Conservation (phyloP, 1,284 basidiomycete species). For the Cerioporus squamosus region DNA sequence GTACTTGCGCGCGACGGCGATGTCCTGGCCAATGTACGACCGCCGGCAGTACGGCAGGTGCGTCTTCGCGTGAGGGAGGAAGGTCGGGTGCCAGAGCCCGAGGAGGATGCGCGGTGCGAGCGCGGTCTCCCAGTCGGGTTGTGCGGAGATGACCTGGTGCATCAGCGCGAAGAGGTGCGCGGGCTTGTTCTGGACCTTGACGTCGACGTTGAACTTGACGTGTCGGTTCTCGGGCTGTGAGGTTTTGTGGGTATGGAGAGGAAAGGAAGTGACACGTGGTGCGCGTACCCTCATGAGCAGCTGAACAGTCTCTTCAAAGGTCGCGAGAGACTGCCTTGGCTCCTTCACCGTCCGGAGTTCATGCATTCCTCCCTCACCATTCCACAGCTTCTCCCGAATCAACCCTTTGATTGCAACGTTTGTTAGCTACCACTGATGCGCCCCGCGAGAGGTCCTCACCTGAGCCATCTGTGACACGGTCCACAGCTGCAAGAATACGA, state of each 20-base stretch:
- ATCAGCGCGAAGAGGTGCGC: slow-evolving; percentile 87
- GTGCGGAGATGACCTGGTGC: slow-evolving; percentile 72
- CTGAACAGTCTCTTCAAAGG: slow-evolving; percentile 82
- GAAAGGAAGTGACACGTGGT: background rate
- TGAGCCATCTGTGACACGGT: slow-evolving; percentile 70
- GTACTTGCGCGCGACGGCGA: slow-evolving; percentile 77
- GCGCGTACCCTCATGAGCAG: slow-evolving; percentile 76
- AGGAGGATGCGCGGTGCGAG: slow-evolving; percentile 93
- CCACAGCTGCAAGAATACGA: slow-evolving; percentile 50
- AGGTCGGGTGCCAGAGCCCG: slow-evolving; percentile 93
- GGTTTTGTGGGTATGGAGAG: slow-evolving; percentile 3
- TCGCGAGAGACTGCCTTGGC: slow-evolving; percentile 89
- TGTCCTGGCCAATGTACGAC: slow-evolving; percentile 84
- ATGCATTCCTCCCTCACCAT: slow-evolving; percentile 78
- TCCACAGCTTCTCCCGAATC: slow-evolving; percentile 72
- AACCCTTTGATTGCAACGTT: slow-evolving; percentile 46
- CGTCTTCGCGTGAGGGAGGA: slow-evolving; percentile 78
- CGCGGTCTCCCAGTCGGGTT: slow-evolving; percentile 76
- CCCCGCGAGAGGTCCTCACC: slow-evolving; percentile 42
- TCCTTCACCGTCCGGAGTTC: slow-evolving; percentile 83
- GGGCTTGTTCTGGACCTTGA: slow-evolving; percentile 94
- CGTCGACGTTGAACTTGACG: slow-evolving; percentile 91
- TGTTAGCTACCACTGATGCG: slow-evolving; percentile 9
- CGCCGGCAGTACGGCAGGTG: slow-evolving; percentile 84
- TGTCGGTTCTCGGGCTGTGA: slow-evolving; percentile 82